These are phyloP conservation scores for Oryza glaberrima DNA, from an alignment of 176 grass and related monocot genomes.

Conservation along the genomic window DNA sequence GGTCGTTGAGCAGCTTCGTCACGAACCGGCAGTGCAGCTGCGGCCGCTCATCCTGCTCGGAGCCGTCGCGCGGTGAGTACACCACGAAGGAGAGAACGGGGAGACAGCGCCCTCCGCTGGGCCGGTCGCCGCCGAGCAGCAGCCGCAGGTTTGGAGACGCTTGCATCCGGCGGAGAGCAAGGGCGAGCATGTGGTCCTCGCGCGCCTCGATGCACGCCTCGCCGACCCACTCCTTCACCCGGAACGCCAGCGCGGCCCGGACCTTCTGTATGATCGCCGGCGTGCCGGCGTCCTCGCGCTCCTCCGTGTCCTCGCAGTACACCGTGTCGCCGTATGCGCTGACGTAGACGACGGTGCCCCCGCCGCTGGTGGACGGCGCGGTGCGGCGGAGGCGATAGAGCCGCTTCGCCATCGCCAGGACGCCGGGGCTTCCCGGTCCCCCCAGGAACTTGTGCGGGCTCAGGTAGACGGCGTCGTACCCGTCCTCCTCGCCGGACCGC, in stretches of 20 bases:
- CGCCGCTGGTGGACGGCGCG: slow-evolving; percentile 73
- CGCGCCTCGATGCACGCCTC: slow-evolving; percentile 42
- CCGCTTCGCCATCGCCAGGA: slow-evolving; percentile 69
- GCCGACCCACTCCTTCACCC: slow-evolving; percentile 78
- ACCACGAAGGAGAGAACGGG: slow-evolving; percentile 78
- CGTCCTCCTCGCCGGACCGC: slow-evolving; percentile 54
- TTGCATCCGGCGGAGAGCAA: slow-evolving; percentile 28
- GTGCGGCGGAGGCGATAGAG: slow-evolving; percentile 59
- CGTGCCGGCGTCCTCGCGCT: slow-evolving; percentile 76
- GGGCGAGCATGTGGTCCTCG: slow-evolving; percentile 27
- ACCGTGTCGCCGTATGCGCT: slow-evolving; percentile 69
- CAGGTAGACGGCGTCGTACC: slow-evolving; percentile 80
- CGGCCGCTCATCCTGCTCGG: neutral
- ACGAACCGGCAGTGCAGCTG: slow-evolving; percentile 83
- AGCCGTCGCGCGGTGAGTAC: slow-evolving; percentile 7
- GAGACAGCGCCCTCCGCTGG: slow-evolving; percentile 24
- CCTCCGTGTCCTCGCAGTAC: slow-evolving; percentile 67
- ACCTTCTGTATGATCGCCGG: slow-evolving; percentile 84
- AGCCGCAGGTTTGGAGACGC: slow-evolving; percentile 40
- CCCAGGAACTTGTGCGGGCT: slow-evolving; percentile 86
- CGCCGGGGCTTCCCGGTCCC: slow-evolving; percentile 64
- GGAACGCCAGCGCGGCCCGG: slow-evolving; percentile 64
- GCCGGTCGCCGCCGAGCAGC: slow-evolving; percentile 45
- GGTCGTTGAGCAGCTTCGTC: slow-evolving; percentile 76
- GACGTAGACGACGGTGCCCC: slow-evolving; percentile 77